Evolutionary conservation across 1,284 basidiomycete species (phyloP).

Genomic region (Agroathelia rolfsii): DNA sequence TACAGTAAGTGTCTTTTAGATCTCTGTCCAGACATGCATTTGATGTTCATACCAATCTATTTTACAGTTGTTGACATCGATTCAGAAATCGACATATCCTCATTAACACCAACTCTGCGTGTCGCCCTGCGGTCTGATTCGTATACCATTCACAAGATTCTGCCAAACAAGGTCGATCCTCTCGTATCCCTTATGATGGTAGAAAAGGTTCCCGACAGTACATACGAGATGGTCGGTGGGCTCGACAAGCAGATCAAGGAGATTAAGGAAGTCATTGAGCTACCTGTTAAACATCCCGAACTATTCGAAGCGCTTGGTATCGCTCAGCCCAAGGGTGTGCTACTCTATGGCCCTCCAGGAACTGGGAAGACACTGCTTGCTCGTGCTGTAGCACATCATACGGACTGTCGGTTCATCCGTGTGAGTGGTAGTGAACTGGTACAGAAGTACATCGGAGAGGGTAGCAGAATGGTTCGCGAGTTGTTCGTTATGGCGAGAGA

Average conservation of each 20-base stretch:
- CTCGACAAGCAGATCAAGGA: slow-evolving; percentile 99
- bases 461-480: slow-evolving; percentile 93
- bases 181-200: slow-evolving; percentile 99
- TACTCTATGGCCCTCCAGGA: slow-evolving; percentile 93
- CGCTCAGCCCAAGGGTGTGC: slow-evolving; percentile 94
- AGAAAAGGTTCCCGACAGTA: slow-evolving; percentile 99
- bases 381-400: slow-evolving; percentile 94
- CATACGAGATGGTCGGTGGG: slow-evolving; percentile 99
- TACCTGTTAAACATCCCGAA: slow-evolving; percentile 97
- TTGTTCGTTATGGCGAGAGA: slow-evolving; percentile 98
- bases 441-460: slow-evolving; percentile 98
- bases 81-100: slow-evolving; percentile 73
- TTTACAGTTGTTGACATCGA: slow-evolving; percentile 86
- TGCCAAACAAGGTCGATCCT: slow-evolving; percentile 93
- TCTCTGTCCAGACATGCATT: background rate
- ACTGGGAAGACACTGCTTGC: slow-evolving; percentile 95
- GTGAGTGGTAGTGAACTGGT: slow-evolving; percentile 94
- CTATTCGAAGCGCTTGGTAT: slow-evolving; percentile 95
- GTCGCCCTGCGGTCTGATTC: slow-evolving; percentile 95
- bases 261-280: slow-evolving; percentile 98
- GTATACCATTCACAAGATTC: slow-evolving; percentile 89
- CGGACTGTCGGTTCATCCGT: slow-evolving; percentile 96
- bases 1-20: slow-evolving; percentile 58
- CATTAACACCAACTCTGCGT: slow-evolving; percentile 81
- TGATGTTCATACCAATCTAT: slow-evolving; percentile 1